phyloP scores from a whole-genome alignment of 73 alveolate species.

The Loxodes magnus region DNA sequence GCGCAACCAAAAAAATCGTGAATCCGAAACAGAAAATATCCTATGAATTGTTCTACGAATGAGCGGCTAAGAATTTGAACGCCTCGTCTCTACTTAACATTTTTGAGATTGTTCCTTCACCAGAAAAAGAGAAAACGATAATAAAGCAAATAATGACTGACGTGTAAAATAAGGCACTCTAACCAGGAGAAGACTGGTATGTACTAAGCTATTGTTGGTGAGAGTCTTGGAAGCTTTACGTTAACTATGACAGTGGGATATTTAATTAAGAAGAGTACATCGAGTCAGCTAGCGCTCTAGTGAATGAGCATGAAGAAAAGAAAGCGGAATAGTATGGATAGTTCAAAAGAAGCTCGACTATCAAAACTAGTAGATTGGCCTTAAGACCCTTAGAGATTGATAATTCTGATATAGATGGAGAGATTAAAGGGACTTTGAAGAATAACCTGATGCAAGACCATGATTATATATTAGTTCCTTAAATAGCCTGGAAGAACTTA shows the following conservation, averaged over 20 bases:
- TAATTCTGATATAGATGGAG: slow-evolving; percentile 33
- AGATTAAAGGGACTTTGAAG: slow-evolving; percentile 44
- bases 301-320: too few relatives aligned
- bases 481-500: slow-evolving; percentile 53
- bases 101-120: slow-evolving; percentile 7
- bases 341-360: too few relatives aligned
- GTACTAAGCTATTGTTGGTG: slow-evolving; percentile 32
- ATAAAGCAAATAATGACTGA: slow-evolving; percentile 1
- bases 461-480: slow-evolving; percentile 56
- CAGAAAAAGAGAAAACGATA: background rate
- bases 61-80: slow-evolving; percentile 1
- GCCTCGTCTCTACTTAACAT: background rate
- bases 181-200: slow-evolving; percentile 12
- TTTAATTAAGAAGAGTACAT: too few relatives aligned
- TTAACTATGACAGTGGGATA: slow-evolving; percentile 14
- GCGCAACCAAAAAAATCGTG: too few relatives aligned
- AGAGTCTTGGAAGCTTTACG: slow-evolving; percentile 30
- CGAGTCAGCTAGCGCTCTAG: too few relatives aligned
- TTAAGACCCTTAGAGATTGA: slow-evolving; percentile 10
- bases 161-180: too few relatives aligned
- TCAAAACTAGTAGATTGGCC: too few relatives aligned
- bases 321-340: too few relatives aligned
- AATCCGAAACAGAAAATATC: too few relatives aligned
- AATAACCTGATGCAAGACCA: slow-evolving; percentile 35
- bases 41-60: background rate